These are phyloP conservation scores for Guadua angustifolia DNA, from an alignment of 176 grass and related monocot species.

Conservation along the genomic window DNA sequence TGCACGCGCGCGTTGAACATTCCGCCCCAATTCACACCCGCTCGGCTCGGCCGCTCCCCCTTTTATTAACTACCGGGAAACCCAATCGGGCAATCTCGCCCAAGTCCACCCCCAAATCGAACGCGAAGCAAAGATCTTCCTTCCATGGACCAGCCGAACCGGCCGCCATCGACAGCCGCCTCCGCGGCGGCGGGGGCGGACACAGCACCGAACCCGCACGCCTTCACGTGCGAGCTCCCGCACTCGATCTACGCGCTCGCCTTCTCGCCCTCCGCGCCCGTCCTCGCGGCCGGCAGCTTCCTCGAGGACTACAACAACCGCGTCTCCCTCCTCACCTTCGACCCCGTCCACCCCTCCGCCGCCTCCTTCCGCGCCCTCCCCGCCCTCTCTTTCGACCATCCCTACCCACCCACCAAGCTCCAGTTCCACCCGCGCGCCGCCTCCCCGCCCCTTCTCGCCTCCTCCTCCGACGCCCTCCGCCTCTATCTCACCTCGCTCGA, in stretches of 20 bases:
- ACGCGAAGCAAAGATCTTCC: background rate
- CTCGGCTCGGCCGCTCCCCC: too few relatives aligned
- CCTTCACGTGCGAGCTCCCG: slow-evolving; percentile 80
- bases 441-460: slow-evolving; percentile 64
- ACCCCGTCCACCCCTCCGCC: slow-evolving; percentile 60
- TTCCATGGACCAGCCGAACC: slow-evolving; percentile 52
- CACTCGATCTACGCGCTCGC: slow-evolving; percentile 94
- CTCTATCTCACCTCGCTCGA: slow-evolving; percentile 72
- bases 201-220: slow-evolving; percentile 59
- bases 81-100: background rate
- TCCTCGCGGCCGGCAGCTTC: slow-evolving; percentile 86
- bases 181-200: slow-evolving; percentile 27
- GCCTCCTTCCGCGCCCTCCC: slow-evolving; percentile 73
- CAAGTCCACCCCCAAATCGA: background rate
- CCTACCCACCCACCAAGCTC: slow-evolving; percentile 93
- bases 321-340: slow-evolving; percentile 78
- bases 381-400: slow-evolving; percentile 83
- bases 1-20: slow-evolving; percentile 35
- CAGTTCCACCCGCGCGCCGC: slow-evolving; percentile 73
- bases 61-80: background rate
- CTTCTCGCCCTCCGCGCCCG: slow-evolving; percentile 63
- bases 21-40: background rate
- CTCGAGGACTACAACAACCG: slow-evolving; percentile 80
- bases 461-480: slow-evolving; percentile 77
- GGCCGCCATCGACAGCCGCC: slow-evolving; percentile 40